Percentiles rank a stretch among this genome's conserved stretches.
Evolutionary conservation across 257 asterid species (phyloP).

Genomic region (Echium plantagineum): DNA sequence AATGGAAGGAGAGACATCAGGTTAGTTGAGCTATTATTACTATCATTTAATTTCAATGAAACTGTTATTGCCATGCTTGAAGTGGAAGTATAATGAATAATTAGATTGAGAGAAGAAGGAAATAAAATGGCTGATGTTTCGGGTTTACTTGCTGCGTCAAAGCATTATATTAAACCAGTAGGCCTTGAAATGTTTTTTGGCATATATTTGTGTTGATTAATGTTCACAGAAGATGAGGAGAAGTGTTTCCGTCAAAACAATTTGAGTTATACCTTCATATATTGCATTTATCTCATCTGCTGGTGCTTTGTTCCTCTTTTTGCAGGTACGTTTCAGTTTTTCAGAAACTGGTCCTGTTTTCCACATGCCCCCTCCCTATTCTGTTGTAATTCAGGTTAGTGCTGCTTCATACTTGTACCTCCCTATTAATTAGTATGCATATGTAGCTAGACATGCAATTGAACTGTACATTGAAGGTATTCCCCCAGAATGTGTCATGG

Average conservation of each 20-base stretch:
- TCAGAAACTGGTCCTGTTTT: slow-evolving; percentile 56
- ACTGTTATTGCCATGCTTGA: background rate
- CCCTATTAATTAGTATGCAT: background rate
- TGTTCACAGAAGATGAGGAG: background rate
- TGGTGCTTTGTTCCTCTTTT: slow-evolving; percentile 11
- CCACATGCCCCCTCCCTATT: slow-evolving; percentile 86
- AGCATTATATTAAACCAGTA: background rate
- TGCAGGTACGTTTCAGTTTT: slow-evolving; percentile 69
- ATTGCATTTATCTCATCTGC: slow-evolving; percentile 4
- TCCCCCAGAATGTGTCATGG: background rate
- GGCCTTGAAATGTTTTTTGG: background rate
- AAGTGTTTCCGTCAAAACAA: background rate
- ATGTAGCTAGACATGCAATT: background rate
- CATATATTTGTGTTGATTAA: background rate
- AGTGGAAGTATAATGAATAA: too few relatives aligned
- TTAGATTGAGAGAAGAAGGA: background rate
- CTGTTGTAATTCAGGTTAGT: slow-evolving; percentile 76
- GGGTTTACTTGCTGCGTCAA: background rate
- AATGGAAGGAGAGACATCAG: slow-evolving; percentile 95
- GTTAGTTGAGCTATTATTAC: slow-evolving; percentile 21
- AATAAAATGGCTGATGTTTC: background rate
- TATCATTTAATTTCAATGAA: background rate
- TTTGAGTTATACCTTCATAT: background rate
- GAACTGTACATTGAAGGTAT: background rate
- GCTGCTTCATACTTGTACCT: slow-evolving; percentile 2